Evolutionary conservation across 306 rosid species (phyloP), one percentile per base, ranked within the genome.

Genomic region (Cyamopsis tetragonoloba): DNA sequence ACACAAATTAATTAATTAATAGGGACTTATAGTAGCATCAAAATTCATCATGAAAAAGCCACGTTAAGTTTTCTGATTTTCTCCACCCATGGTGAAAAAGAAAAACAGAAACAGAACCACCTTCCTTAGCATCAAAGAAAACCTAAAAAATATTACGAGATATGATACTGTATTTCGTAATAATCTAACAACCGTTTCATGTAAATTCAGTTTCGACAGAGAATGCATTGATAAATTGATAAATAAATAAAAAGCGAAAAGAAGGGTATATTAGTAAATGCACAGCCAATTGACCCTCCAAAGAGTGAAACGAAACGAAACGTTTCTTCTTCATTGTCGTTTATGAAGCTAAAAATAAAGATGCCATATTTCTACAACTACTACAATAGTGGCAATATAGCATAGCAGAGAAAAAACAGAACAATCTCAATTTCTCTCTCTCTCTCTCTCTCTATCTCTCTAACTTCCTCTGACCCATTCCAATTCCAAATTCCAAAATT

Each of bases 391-490:
- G n/a, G n/a, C n/a, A n/a, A n/a, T n/a, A n/a, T n/a, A 35, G 12
- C 18, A 2, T 38, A 23, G 50, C 26, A 51, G 41, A 66, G 42
- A 49, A 23, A n/a, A 51, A 53, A 67, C 28, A 49, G 18, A 17
- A 23, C 7, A 18, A 67, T 66, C 20, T 24, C 69, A 26, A 2
- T 43, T 47, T 59, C 63, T 57, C 71, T 51, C 77, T 72, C 62
- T 49, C 42, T 27, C 34, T 80, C 66, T 73, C 85, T 79, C 84
- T 84, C 84, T 71, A 77, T n/a, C n/a, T n/a, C n/a, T n/a, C n/a
- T n/a, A n/a, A n/a, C n/a, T n/a, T n/a, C n/a, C 31, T 64, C 73
- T 28, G 74, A 64, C 57, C 5, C 15, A 11, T 3, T 1, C 18
- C 27, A 26, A 54, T 53, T 4, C 17, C 15, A 39, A 39, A 42